Conservation (phyloP, 1,139 yeast species). For the Barnettozyma hawaiiensis region DNA sequence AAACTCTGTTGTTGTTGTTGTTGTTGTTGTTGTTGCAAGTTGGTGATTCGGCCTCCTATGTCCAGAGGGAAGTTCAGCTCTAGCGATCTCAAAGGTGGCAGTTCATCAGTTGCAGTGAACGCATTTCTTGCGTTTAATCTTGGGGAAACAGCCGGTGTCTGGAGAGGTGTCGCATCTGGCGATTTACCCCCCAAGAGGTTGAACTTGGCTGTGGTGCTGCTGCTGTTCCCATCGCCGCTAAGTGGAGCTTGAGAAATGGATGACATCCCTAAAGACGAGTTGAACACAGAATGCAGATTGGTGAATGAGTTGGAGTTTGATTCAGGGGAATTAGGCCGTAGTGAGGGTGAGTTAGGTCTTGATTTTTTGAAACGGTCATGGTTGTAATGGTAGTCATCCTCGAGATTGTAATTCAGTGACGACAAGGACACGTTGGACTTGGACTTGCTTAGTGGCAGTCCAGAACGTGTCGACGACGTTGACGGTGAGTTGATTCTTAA, state of each 20-base stretch:
- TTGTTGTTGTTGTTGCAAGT: slow-evolving; percentile 1
- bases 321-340: slow-evolving; percentile 56
- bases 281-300: slow-evolving; percentile 30
- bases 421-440: slow-evolving; percentile 30
- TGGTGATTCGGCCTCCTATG: slow-evolving; percentile 5
- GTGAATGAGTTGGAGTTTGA: slow-evolving; percentile 34
- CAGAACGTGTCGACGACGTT: slow-evolving; percentile 14
- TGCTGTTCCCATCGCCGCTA: background rate
- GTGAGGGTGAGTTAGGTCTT: slow-evolving; percentile 71
- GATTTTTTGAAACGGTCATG: slow-evolving; percentile 55
- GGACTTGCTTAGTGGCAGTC: slow-evolving; percentile 17
- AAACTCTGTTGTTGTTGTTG: slow-evolving; percentile 4
- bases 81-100: slow-evolving; percentile 48
- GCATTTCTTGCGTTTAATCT: slow-evolving; percentile 34
- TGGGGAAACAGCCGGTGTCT: slow-evolving; percentile 56
- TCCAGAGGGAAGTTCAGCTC: slow-evolving; percentile 41
- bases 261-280: slow-evolving; percentile 21
- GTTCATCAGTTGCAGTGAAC: slow-evolving; percentile 16
- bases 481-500: slow-evolving; percentile 30
- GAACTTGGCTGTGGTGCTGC: slow-evolving; percentile 19
- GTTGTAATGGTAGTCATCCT: slow-evolving; percentile 45
- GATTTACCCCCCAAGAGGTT: slow-evolving; percentile 32
- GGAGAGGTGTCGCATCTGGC: slow-evolving; percentile 51
- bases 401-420: slow-evolving; percentile 26
- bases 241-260: slow-evolving; percentile 11